A percentile compares a stretch with the other conserved stretches of the same genome.
These are phyloP conservation scores for Aureobasidium sp. DNA, from an alignment of 2,329 filamentous ascomycete genomes.

Conservation along the genomic window DNA sequence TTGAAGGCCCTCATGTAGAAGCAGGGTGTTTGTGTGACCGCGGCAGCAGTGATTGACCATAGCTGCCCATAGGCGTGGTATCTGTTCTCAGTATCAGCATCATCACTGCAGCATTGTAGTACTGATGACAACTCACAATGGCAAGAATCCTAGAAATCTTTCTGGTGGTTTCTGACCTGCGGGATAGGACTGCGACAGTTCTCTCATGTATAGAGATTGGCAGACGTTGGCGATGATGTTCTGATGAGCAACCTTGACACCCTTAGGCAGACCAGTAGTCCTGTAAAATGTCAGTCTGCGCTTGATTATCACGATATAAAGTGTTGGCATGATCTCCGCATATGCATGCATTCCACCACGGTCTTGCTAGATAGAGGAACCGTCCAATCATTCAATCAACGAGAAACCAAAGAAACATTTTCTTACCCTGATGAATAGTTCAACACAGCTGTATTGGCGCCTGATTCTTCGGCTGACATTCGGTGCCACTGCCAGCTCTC, in stretches of 20 bases:
- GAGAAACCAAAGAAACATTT: background rate
- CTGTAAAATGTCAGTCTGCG: conserved; percentile 14
- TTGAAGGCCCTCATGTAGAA: conserved; percentile 34
- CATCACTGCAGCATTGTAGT: conserved; percentile 2
- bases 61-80: conserved; percentile 30
- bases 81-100: background rate
- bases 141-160: conserved; percentile 28
- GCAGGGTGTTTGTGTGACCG: conserved; percentile 25
- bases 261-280: conserved; percentile 37
- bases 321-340: no score
- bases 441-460: conserved; percentile 17
- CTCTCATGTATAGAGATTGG: conserved; percentile 31
- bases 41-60: conserved; percentile 30
- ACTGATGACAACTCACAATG: conserved; percentile 18
- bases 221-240: conserved; percentile 34
- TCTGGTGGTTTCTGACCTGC: conserved; percentile 17
- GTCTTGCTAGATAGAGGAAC: no score
- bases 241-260: conserved; percentile 36
- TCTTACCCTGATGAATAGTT: conserved; percentile 20
- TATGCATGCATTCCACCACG: no score
- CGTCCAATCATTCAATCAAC: background rate
- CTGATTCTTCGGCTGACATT: conserved; percentile 30
- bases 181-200: conserved; percentile 24
- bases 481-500: conserved; percentile 34
- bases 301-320: no score